Percentiles rank a stretch among this genome's conserved stretches.
Conservation (phyloP, 2,329 filamentous ascomycete species). For the Hymenoscyphus fraxineus region DNA sequence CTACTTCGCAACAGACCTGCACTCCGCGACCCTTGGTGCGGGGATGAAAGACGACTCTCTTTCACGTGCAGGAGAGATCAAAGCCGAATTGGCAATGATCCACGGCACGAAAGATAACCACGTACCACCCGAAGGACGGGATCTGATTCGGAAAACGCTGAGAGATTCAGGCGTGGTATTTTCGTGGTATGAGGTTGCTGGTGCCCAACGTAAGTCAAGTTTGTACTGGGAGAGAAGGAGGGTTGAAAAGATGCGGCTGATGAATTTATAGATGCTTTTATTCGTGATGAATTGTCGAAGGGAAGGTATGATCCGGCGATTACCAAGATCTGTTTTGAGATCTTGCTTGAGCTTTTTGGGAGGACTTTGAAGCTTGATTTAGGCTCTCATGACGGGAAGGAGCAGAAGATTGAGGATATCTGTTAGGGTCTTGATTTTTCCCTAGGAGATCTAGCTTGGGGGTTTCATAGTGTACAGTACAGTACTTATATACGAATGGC, state of each 20-base stretch:
- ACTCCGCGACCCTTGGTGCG: constrained; percentile 71
- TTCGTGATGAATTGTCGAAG: constrained; percentile 87
- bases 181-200: constrained; percentile 85
- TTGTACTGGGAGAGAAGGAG: background rate
- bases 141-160: constrained; percentile 77
- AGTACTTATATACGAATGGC: no score
- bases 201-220: constrained; percentile 68
- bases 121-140: constrained; percentile 76
- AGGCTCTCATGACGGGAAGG: constrained; percentile 60
- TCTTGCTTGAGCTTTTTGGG: constrained; percentile 81
- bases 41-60: constrained; percentile 59
- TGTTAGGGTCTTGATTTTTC: constrained; percentile 45
- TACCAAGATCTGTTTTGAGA: constrained; percentile 84
- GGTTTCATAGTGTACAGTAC: no score
- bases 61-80: constrained; percentile 60
- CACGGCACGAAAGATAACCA: constrained; percentile 91
- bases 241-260: background rate
- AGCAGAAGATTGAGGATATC: constrained; percentile 65
- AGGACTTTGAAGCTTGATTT: constrained; percentile 75
- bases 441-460: background rate
- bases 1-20: constrained; percentile 92
- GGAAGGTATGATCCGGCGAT: constrained; percentile 90
- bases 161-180: constrained; percentile 72
- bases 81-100: constrained; percentile 80
- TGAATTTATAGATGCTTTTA: constrained; percentile 66